Evolutionary conservation across 257 asterid genomes (phyloP), one percentile per base, ranked within the genome.

Genomic region (Linaria vulgaris): DNA sequence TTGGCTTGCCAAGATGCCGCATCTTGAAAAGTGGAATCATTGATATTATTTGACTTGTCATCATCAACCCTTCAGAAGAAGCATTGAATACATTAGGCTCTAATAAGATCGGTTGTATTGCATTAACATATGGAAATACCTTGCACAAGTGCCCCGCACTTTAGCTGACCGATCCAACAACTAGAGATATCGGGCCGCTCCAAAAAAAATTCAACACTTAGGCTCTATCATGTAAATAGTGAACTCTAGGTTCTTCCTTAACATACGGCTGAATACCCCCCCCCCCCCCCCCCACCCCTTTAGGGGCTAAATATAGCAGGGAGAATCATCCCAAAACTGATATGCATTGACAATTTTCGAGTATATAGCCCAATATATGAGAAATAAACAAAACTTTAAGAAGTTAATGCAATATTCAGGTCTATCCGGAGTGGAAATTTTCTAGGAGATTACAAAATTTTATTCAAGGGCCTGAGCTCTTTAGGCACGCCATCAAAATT

Each of bases 1-100:
- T 90, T 90, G 51, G 97, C 95, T 84, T 90, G 97, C 97, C 97
- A 90, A 59, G 97, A 90, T 54, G 96, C 97, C 69, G 91, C 97
- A 63, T 83, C 88, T 82, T 87, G 92, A 56, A 90, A 87, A 66
- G 84, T 80, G 24, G 97, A 85, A 63, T 90, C 97, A 0, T 82
- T 83, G 68, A 71, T 69, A 76, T 75, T 72, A 70, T 75, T 80
- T 54, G 87, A 59, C 12, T 76, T 79, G 51, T 71, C 76, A 74
- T 79, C 82, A 67, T 87, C 91, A 52, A 90, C 69, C 70, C 97
- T 90, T 60, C 52, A 70, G 20, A 50, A 66, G 59, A 63, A 70
- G 62, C 25, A 23, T 56, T 27, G 43, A 25, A 72, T 45, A 68
- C 66, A 66, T 70, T 67, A 13, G 15, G 55, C 45, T 56, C 52